Conservation (phyloP, 2,329 filamentous ascomycete genomes). For the Colletotrichum filicis region DNA sequence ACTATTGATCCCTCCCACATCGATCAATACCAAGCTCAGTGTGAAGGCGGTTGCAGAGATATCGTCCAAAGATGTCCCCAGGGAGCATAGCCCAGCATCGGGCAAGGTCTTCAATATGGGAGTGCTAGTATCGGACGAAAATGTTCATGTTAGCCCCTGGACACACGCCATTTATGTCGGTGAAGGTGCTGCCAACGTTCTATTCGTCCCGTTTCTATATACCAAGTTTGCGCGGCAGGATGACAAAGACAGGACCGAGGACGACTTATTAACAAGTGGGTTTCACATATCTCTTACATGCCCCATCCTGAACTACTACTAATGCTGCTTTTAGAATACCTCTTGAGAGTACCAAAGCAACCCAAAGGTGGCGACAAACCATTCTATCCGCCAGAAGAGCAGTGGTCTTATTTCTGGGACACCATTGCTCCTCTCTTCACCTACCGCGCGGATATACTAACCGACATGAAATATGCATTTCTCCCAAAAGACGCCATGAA, state of each 20-base stretch:
- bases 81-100: constrained; percentile 1
- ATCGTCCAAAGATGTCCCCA: constrained; percentile 1
- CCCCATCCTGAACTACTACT: neutral
- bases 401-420: constrained; percentile 58
- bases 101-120: neutral
- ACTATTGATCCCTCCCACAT: neutral
- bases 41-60: neutral
- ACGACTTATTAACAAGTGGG: constrained; percentile 16
- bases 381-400: constrained; percentile 54
- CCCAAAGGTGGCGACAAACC: constrained; percentile 37
- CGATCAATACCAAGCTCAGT: neutral
- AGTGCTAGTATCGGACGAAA: neutral
- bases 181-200: constrained; percentile 82
- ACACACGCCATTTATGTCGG: constrained; percentile 54
- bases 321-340: constrained; percentile 40
- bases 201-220: constrained; percentile 60
- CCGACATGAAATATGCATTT: constrained; percentile 64
- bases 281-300: neutral
- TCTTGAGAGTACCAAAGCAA: constrained; percentile 53
- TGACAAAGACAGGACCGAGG: neutral
- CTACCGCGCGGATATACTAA: constrained; percentile 55
- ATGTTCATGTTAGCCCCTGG: constrained; percentile 35
- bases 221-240: neutral
- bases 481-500: constrained; percentile 53
- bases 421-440: constrained; percentile 66